phyloP scores from a whole-genome alignment of 1,284 basidiomycete species.

The Ustilago bromivora region DNA sequence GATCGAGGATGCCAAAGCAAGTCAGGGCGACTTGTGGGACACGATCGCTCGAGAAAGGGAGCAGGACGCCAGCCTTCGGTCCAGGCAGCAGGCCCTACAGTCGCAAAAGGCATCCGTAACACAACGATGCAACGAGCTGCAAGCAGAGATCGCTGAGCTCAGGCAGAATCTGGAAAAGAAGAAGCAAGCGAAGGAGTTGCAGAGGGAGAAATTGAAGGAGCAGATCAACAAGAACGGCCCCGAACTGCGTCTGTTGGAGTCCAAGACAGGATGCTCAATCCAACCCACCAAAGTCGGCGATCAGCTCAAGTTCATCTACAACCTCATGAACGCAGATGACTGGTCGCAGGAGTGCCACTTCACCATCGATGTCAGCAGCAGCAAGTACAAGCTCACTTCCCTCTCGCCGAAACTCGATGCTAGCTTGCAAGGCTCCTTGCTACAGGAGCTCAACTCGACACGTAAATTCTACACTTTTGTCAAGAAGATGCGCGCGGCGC shows the following conservation, averaged over 20 bases:
- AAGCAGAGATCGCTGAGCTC: conserved; percentile 55
- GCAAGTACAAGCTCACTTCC: conserved; percentile 44
- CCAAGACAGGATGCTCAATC: conserved; percentile 54
- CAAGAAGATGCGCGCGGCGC: conserved; percentile 49
- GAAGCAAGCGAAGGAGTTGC: conserved; percentile 46
- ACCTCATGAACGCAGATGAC: conserved; percentile 52
- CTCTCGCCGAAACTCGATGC: conserved; percentile 37
- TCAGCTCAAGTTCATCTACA: conserved; percentile 54
- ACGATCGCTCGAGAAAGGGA: conserved; percentile 59
- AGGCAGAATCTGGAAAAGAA: conserved; percentile 51
- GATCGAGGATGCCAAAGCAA: conserved; percentile 55
- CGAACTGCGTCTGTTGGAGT: conserved; percentile 54
- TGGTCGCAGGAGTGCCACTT: conserved; percentile 54
- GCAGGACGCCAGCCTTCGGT: conserved; percentile 52
- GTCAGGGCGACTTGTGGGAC: conserved; percentile 59
- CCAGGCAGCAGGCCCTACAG: conserved; percentile 50
- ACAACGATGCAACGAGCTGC: conserved; percentile 51
- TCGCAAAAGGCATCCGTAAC: conserved; percentile 55
- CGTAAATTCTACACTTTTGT: conserved; percentile 59
- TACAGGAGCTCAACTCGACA: conserved; percentile 51
- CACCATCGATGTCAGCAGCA: conserved; percentile 50
- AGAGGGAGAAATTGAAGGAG: conserved; percentile 44
- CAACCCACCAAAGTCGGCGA: conserved; percentile 51
- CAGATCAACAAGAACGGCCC: conserved; percentile 59
- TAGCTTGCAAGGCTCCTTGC: conserved; percentile 38